phyloP scores from a whole-genome alignment of 2,329 filamentous ascomycete genomes.

The Beauveria medogensis region DNA sequence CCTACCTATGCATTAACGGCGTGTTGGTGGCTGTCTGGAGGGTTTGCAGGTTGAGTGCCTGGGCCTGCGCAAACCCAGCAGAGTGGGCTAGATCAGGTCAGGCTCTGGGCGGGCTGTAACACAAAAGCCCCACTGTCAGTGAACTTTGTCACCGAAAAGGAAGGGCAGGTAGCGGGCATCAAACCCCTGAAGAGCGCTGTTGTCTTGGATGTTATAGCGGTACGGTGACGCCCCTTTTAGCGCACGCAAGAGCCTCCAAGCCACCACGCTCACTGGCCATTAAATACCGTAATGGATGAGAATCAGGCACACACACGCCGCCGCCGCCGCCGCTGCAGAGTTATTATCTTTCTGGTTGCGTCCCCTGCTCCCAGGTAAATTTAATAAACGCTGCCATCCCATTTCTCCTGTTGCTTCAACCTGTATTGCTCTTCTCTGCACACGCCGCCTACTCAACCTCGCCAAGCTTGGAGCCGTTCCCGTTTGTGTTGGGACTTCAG shows the following conservation, averaged over 20 bases:
- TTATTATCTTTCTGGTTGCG: not conserved
- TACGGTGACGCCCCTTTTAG: not conserved
- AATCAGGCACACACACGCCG: not conserved
- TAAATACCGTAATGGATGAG: not conserved
- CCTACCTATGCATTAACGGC: not conserved
- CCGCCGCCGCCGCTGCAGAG: not conserved
- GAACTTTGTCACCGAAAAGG: too few relatives aligned
- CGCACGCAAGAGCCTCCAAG: not conserved
- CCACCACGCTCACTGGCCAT: not conserved
- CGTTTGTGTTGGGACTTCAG: not conserved
- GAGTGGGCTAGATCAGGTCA: constrained; percentile 5
- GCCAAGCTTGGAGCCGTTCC: not conserved
- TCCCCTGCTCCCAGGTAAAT: constrained; percentile 10
- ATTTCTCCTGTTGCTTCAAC: not conserved
- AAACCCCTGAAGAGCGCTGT: not conserved
- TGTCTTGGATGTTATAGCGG: not conserved
- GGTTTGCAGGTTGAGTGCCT: not conserved
- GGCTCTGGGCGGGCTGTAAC: not conserved
- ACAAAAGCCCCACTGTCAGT: not conserved
- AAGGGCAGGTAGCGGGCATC: not conserved
- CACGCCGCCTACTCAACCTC: not conserved
- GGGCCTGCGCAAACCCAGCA: not conserved
- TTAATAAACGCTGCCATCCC: not conserved
- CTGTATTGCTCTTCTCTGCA: not conserved
- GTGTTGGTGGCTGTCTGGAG: not conserved